Evolutionary conservation across 2,329 filamentous ascomycete species (phyloP).

Genomic region (Cladosporium colombiae): DNA sequence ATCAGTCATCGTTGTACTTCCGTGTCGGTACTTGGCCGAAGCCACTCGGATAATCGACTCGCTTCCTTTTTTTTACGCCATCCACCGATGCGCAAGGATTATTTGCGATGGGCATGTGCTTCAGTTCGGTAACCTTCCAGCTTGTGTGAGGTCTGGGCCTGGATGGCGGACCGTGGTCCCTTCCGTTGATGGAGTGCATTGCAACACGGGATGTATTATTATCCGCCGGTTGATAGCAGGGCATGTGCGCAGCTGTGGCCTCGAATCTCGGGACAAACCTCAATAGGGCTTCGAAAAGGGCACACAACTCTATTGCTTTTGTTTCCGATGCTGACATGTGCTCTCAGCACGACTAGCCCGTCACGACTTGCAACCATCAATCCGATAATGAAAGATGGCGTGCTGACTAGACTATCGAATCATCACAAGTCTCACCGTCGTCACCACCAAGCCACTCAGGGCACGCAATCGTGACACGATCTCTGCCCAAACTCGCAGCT

Average conservation of each 20-base stretch:
- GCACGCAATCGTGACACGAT: slow-evolving; percentile 4
- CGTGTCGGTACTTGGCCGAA: neutral
- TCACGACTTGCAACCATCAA: neutral
- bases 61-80: neutral
- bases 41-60: neutral
- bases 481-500: neutral
- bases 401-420: neutral
- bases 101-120: neutral
- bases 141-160: neutral
- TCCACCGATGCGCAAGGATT: neutral
- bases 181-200: neutral
- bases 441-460: neutral
- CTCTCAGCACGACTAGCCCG: neutral
- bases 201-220: neutral
- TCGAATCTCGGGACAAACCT: neutral
- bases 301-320: neutral
- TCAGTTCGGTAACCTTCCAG: neutral
- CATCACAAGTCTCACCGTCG: neutral
- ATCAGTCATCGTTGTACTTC: neutral
- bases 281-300: neutral
- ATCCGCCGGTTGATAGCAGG: neutral
- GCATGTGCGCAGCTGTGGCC: neutral
- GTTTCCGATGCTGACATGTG: neutral
- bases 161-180: neutral
- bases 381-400: neutral